Evolutionary conservation across 1,284 basidiomycete genomes (phyloP).

Genomic region (Leucoagaricus sp.): DNA sequence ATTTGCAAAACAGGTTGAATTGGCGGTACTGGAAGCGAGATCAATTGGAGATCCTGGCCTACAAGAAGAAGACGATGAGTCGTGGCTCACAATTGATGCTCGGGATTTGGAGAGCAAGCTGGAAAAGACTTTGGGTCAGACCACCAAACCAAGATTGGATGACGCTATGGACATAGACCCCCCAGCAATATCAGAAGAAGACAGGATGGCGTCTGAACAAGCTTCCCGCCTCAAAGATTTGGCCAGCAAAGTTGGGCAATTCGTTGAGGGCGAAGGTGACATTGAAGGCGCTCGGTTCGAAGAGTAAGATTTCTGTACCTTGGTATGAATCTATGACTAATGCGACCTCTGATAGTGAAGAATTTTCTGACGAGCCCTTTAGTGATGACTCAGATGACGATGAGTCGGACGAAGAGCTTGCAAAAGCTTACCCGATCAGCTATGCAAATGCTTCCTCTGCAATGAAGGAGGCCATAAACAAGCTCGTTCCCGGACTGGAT

Average conservation of each 20-base stretch:
- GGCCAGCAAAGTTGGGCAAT: constrained; percentile 82
- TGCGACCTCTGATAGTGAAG: constrained; percentile 46
- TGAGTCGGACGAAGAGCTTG: constrained; percentile 43
- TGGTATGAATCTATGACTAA: constrained; percentile 7
- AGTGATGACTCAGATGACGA: constrained; percentile 57
- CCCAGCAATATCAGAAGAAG: constrained; percentile 42
- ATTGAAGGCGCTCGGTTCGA: constrained; percentile 85
- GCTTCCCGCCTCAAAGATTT: constrained; percentile 72
- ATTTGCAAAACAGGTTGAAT: constrained; percentile 72
- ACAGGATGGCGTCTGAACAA: constrained; percentile 57
- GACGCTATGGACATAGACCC: constrained; percentile 50
- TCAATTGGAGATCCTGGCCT: constrained; percentile 21
- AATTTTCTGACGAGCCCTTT: constrained; percentile 58
- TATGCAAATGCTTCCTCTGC: constrained; percentile 16
- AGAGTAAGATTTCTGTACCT: constrained; percentile 59
- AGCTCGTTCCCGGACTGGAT: constrained; percentile 68
- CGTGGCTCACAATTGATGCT: constrained; percentile 72
- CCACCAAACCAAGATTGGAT: constrained; percentile 27
- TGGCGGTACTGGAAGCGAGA: constrained; percentile 51
- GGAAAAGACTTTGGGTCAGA: constrained; percentile 38
- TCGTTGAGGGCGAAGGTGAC: constrained; percentile 86
- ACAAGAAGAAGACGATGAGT: constrained; percentile 64
- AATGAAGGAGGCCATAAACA: constrained; percentile 65
- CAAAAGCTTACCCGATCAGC: constrained; percentile 8
- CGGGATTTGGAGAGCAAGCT: constrained; percentile 67